Percentiles rank a stretch among this genome's conserved stretches.
Conservation (phyloP, 768 basidiomycete genomes). For the Mycena epipterygia region DNA sequence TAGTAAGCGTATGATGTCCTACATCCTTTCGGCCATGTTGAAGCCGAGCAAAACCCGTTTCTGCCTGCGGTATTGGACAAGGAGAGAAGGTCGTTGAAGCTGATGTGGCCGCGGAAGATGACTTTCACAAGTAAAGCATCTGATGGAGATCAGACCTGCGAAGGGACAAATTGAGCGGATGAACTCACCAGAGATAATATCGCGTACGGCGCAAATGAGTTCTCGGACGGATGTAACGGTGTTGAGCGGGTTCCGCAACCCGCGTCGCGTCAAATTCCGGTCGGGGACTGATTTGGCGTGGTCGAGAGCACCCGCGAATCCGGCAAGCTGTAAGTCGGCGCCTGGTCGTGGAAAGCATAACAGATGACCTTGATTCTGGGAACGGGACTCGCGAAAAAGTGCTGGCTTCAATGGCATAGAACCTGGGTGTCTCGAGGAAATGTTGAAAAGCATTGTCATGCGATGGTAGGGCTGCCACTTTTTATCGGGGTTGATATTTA, state of each 20-base stretch:
- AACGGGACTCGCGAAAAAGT: constrained; percentile 23
- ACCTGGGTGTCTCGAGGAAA: too few species aligned
- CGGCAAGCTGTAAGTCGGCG: constrained; percentile 8
- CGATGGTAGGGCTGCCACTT: too few species aligned
- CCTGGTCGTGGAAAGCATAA: constrained; percentile 5
- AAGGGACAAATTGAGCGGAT: not conserved
- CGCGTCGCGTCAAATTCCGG: constrained; percentile 29
- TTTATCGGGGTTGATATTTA: too few species aligned
- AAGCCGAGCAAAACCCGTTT: constrained; percentile 18
- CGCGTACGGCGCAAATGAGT: constrained; percentile 33
- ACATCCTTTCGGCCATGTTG: constrained; percentile 5
- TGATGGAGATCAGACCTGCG: not conserved
- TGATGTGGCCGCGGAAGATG: constrained; percentile 45
- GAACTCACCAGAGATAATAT: constrained; percentile 36
- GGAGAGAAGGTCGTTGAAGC: constrained; percentile 40
- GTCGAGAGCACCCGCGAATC: not conserved
- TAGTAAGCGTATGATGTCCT: too few species aligned
- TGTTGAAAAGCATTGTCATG: too few species aligned
- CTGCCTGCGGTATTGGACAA: not conserved
- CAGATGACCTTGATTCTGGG: constrained; percentile 33
- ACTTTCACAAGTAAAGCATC: constrained; percentile 24
- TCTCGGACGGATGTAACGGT: constrained; percentile 21
- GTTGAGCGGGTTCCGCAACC: constrained; percentile 27
- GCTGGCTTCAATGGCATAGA: constrained; percentile 21
- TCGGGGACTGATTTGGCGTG: not conserved